Conservation (phyloP, 2,329 filamentous ascomycete genomes). For the Aspergillus arachidicola region DNA sequence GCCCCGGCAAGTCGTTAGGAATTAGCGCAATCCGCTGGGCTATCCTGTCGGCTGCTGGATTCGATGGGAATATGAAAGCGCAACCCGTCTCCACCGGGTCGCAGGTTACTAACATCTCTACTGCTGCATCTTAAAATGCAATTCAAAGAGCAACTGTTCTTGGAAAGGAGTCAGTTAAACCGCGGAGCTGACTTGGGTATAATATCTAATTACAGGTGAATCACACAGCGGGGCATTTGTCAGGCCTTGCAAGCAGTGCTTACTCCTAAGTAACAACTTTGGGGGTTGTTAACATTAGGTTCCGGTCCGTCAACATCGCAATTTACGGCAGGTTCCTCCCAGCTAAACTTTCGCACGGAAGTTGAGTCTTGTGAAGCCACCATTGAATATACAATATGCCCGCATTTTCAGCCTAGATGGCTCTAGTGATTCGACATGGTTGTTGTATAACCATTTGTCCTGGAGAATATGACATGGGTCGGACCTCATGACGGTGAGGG, state of each 20-base stretch:
- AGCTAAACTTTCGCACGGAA: neutral
- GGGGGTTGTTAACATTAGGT: neutral
- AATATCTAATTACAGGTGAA: neutral
- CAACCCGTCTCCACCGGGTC: slow-evolving; percentile 14
- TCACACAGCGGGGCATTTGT: neutral
- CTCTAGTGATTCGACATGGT: neutral
- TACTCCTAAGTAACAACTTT: neutral
- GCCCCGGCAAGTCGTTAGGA: slow-evolving; percentile 55
- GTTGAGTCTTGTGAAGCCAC: neutral
- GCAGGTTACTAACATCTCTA: slow-evolving; percentile 3
- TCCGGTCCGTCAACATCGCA: neutral
- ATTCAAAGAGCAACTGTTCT: neutral
- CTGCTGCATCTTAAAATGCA: slow-evolving; percentile 5
- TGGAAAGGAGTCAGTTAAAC: neutral
- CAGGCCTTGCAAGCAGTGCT: neutral
- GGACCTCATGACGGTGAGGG: neutral
- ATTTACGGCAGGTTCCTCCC: neutral
- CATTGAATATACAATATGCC: neutral
- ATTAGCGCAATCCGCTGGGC: slow-evolving; percentile 66
- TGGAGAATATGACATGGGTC: neutral
- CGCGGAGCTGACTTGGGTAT: neutral
- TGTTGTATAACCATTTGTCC: neutral
- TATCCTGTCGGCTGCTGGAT: slow-evolving; percentile 62
- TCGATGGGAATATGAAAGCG: slow-evolving; percentile 48
- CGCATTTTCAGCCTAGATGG: neutral